Evolutionary conservation across 2,329 filamentous ascomycete genomes (phyloP).

Genomic region (Neofusicoccum ribis): DNA sequence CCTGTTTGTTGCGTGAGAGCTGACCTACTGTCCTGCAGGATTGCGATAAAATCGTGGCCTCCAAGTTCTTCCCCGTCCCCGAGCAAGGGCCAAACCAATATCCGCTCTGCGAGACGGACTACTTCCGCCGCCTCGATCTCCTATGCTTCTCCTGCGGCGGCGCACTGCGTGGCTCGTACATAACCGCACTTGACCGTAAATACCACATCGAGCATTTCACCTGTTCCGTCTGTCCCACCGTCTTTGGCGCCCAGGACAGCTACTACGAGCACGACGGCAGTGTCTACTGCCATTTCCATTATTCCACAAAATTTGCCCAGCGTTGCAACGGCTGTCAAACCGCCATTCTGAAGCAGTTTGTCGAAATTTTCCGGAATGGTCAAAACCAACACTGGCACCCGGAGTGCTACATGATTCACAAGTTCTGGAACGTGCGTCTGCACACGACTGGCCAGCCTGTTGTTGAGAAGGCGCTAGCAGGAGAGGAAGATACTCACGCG

Average conservation of each 20-base stretch:
- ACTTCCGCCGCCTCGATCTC: constrained; percentile 88
- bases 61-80: constrained; percentile 97
- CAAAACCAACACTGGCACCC: constrained; percentile 99
- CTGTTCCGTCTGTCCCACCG: constrained; percentile 91
- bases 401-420: constrained; percentile 99
- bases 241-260: constrained; percentile 97
- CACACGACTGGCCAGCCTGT: constrained; percentile 45
- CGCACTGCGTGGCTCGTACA: constrained; percentile 93
- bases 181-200: constrained; percentile 94
- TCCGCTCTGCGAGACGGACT: constrained; percentile 95
- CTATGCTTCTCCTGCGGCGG: constrained; percentile 91
- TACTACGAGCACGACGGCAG: constrained; percentile 98
- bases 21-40: constrained; percentile 59
- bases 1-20: not conserved
- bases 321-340: constrained; percentile 96
- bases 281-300: constrained; percentile 98
- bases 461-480: constrained; percentile 36
- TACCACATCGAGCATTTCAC: constrained; percentile 99
- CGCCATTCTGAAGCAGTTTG: constrained; percentile 96
- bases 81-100: constrained; percentile 88
- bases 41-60: constrained; percentile 94
- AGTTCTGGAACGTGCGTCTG: constrained; percentile 98
- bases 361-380: constrained; percentile 96
- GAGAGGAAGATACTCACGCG: constrained; percentile 62
- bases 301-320: constrained; percentile 95